Percentiles rank a stretch among this genome's conserved stretches.
These are phyloP conservation scores for Aspergillus spinulosporus DNA, from an alignment of 2,329 filamentous ascomycete genomes.

Conservation along the genomic window DNA sequence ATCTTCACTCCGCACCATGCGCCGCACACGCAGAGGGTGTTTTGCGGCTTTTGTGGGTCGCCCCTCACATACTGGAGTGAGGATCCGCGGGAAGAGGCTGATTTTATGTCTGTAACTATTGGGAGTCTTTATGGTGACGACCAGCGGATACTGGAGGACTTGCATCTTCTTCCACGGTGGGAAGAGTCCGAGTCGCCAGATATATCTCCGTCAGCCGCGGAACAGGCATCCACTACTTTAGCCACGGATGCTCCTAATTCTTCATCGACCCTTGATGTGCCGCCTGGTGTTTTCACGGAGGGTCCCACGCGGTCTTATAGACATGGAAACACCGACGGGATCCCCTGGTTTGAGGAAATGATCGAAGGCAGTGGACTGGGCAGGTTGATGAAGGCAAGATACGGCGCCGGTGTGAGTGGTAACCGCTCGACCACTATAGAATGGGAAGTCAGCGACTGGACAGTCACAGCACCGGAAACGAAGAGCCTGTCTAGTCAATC, in stretches of 20 bases:
- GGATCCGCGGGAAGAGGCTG: slow-evolving; percentile 65
- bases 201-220: slow-evolving; percentile 21
- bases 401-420: slow-evolving; percentile 59
- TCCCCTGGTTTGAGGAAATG: slow-evolving; percentile 85
- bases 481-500: slow-evolving; percentile 21
- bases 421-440: slow-evolving; percentile 69
- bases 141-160: slow-evolving; percentile 68
- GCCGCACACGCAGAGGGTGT: slow-evolving; percentile 67
- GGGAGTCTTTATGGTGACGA: slow-evolving; percentile 73
- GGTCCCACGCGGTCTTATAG: slow-evolving; percentile 38
- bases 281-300: slow-evolving; percentile 22
- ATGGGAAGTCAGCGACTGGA: slow-evolving; percentile 82
- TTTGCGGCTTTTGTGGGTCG: slow-evolving; percentile 91
- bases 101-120: slow-evolving; percentile 79
- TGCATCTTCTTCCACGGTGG: slow-evolving; percentile 64
- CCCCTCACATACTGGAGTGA: slow-evolving; percentile 83
- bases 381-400: slow-evolving; percentile 60
- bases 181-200: slow-evolving; percentile 31
- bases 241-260: slow-evolving; percentile 9
- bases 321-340: slow-evolving; percentile 50
- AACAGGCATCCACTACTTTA: slow-evolving; percentile 29
- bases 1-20: slow-evolving; percentile 63
- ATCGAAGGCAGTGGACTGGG: slow-evolving; percentile 74
- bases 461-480: slow-evolving; percentile 42
- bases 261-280: slow-evolving; percentile 25